Base-by-base conservation (phyloP, 805 yeast genomes). In the Candida verbasci region DNA sequence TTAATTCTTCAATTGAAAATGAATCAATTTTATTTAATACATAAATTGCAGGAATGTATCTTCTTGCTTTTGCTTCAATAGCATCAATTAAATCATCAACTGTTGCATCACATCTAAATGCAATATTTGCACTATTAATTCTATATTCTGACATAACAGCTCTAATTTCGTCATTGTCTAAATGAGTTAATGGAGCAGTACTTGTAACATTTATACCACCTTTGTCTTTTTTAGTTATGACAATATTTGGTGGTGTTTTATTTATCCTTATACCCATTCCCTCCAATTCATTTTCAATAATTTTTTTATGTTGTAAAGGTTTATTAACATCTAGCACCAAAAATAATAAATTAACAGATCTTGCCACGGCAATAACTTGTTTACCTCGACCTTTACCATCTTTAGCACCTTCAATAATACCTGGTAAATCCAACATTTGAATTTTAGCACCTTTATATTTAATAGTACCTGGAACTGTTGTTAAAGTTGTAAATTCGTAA, bases 311-410 rank as follows among this genome's bases (percentile, higher is more conserved):
- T 44, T 84, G 89, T 50, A 93, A 72, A 3, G 98, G 98, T 57
- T 93, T 93, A 65, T 88, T 87, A 39, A 93, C 98, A 60, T 93
- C 99, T 53, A 93, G 69, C 3, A 93, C 95, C 56, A 93, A 86
- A 60, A 93, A 93, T 34, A 93, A 76, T 52, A 93, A 69, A 58
- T 93, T 89, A 58, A 96, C 94, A 3, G 97, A 87, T 63, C 98
- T 78, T n/a, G 97, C 97, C 41, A 93, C 98, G 2, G 98, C 98
- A 64, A 93, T 93, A 38, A 93, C 98, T 65, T 93, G 98, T 50
- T 76, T 82, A 73, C 95, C 95, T 72, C 95, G 74, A 66, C 95
- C 95, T 58, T 83, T 78, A 64, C 95, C 95, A 53, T 85, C 93
- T 47, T 84, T 84, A 44, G 95, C 95, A 62, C 94, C 94, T 61